Conservation (phyloP, 371 early-diverging fungal species). For the Entomophthora muscae region DNA sequence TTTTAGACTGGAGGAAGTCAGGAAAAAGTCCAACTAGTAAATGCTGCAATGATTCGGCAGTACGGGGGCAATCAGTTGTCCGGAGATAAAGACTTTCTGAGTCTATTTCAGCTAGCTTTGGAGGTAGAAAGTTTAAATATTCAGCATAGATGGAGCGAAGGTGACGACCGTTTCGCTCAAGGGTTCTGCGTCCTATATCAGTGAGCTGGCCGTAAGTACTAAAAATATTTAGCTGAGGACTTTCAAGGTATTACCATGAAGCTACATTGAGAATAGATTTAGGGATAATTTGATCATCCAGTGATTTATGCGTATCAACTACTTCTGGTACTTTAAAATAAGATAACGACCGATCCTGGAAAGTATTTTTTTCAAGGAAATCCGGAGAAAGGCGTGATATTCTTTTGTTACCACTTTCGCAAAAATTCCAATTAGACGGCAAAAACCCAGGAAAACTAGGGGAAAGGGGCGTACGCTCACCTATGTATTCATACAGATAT, state of each 20-base stretch:
- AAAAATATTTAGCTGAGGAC: not conserved
- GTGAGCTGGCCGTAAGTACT: conserved; percentile 61
- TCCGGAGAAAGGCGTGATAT: not conserved
- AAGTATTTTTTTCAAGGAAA: not conserved
- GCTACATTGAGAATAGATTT: not conserved
- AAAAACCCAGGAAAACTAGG: not conserved
- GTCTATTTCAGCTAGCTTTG: conserved; percentile 14
- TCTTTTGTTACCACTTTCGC: not conserved
- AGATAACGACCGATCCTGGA: not conserved
- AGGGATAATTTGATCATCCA: not conserved
- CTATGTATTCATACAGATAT: not conserved
- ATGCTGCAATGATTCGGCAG: conserved; percentile 56
- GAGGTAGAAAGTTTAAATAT: conserved; percentile 21
- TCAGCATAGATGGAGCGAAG: conserved; percentile 45
- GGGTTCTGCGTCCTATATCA: conserved; percentile 40
- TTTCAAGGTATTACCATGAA: not conserved
- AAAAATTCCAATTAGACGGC: conserved; percentile 2
- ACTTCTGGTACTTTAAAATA: not conserved
- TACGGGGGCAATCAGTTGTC: conserved; percentile 43
- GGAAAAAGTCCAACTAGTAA: conserved; percentile 41
- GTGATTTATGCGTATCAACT: not conserved
- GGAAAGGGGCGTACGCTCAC: conserved; percentile 3
- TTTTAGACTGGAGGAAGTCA: no score
- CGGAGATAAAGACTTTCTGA: conserved; percentile 31
- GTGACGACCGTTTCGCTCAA: conserved; percentile 31